Conservation (phyloP, 768 basidiomycete genomes). For the Lactifluus rugatus region DNA sequence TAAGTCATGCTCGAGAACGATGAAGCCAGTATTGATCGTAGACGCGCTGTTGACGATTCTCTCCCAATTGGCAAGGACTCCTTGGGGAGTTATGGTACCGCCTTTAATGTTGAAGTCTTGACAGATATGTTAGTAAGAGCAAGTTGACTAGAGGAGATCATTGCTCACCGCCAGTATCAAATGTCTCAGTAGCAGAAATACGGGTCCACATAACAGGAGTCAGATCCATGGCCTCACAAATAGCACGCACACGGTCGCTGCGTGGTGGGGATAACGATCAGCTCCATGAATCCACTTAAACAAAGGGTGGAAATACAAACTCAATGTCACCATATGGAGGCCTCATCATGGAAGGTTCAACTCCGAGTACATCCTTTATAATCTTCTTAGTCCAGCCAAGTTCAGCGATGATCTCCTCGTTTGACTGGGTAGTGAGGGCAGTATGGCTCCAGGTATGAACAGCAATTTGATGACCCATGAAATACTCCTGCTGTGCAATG, state of each 20-base stretch:
- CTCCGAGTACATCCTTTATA: slow-evolving; percentile 73
- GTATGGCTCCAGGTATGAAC: slow-evolving; percentile 68
- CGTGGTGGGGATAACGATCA: slow-evolving; percentile 9
- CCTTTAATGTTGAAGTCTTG: slow-evolving; percentile 74
- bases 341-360: slow-evolving; percentile 70
- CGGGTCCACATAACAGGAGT: slow-evolving; percentile 81
- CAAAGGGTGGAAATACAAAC: slow-evolving; percentile 29
- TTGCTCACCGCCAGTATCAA: slow-evolving; percentile 56
- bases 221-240: slow-evolving; percentile 73
- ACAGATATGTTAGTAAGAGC: slow-evolving; percentile 7
- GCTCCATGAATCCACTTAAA: not conserved
- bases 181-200: slow-evolving; percentile 46
- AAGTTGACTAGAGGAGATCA: not conserved
- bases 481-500: slow-evolving; percentile 65
- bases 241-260: slow-evolving; percentile 80
- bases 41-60: slow-evolving; percentile 57
- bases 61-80: slow-evolving; percentile 65
- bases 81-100: slow-evolving; percentile 44
- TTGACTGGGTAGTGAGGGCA: slow-evolving; percentile 59
- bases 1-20: slow-evolving; percentile 80
- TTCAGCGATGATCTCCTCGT: slow-evolving; percentile 78
- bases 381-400: slow-evolving; percentile 80
- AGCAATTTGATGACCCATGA: slow-evolving; percentile 70
- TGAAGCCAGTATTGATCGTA: slow-evolving; percentile 62
- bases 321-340: slow-evolving; percentile 79